Conservation (phyloP, 306 rosid species). For the Fagus sylvatica region DNA sequence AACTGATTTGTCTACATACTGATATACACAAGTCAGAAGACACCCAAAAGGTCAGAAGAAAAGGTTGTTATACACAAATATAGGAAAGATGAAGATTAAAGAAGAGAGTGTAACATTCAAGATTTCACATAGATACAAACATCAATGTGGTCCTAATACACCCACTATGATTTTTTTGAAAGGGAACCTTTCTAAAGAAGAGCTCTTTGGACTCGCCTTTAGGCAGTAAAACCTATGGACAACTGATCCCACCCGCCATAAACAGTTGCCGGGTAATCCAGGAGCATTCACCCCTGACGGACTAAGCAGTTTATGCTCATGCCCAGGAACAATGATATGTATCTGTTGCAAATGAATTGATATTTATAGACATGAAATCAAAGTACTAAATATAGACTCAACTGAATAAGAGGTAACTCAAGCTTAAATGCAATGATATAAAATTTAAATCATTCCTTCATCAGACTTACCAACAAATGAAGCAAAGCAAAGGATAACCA, state of each 20-base stretch:
- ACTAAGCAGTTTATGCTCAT: no score
- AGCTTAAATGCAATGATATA: background rate
- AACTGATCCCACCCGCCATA: no score
- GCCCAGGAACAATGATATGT: background rate
- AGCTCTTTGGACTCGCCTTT: no score
- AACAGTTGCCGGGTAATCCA: no score
- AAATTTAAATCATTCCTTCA: background rate
- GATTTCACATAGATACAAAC: background rate
- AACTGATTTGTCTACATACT: conserved; percentile 79
- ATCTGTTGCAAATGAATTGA: background rate
- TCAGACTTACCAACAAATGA: background rate
- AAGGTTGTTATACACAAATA: background rate
- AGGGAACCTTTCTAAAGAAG: no score
- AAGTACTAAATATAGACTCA: background rate
- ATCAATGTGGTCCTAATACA: background rate
- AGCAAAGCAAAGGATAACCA: background rate
- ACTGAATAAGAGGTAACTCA: background rate
- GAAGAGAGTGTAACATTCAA: background rate
- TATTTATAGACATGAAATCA: background rate
- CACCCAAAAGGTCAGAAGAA: conserved; percentile 14
- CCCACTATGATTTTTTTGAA: background rate
- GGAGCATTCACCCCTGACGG: no score
- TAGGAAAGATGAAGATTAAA: background rate
- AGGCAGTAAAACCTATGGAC: no score
- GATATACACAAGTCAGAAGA: conserved; percentile 37